Percentiles rank a stretch among this genome's conserved stretches.
phyloP scores from a whole-genome alignment of 75 land plant genomes.

The Picea glauca region DNA sequence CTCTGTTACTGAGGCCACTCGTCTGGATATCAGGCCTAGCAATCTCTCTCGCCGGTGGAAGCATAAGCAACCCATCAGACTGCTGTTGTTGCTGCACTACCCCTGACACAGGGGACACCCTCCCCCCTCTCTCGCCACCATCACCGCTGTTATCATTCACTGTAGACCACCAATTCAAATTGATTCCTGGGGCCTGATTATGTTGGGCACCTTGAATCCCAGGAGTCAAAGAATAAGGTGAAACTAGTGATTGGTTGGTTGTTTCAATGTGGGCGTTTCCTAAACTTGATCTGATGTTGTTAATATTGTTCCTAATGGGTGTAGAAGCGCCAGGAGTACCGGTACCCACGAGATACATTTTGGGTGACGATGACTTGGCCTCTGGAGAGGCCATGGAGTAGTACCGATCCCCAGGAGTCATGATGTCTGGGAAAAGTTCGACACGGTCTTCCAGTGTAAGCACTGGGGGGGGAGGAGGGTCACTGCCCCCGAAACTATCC shows the following conservation, averaged over 20 bases:
- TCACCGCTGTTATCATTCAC: constrained; percentile 16
- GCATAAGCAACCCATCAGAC: constrained; percentile 62
- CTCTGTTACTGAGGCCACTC: constrained; percentile 26
- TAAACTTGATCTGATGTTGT: not conserved
- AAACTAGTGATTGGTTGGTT: not conserved
- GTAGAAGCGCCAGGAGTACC: not conserved
- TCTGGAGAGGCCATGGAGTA: constrained; percentile 32
- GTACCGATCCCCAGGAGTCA: constrained; percentile 12
- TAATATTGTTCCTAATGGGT: not conserved
- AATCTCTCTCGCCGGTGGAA: constrained; percentile 78
- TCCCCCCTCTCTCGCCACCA: constrained; percentile 30
- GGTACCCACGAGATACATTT: not conserved
- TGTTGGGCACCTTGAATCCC: constrained; percentile 11
- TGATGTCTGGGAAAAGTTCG: constrained; percentile 47
- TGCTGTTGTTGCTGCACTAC: constrained; percentile 42
- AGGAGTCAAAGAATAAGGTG: not conserved
- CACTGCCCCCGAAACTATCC: constrained; percentile 36
- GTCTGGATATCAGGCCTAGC: constrained; percentile 73
- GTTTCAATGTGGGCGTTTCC: not conserved
- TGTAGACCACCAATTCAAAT: constrained; percentile 66
- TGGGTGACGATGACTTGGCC: constrained; percentile 7
- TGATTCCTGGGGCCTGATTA: constrained; percentile 10
- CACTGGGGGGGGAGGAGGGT: constrained; percentile 89
- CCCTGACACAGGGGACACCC: constrained; percentile 60
- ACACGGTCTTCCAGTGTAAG: constrained; percentile 84